phyloP scores from a whole-genome alignment of 805 yeast species.

The Clavispora vitiphila region DNA sequence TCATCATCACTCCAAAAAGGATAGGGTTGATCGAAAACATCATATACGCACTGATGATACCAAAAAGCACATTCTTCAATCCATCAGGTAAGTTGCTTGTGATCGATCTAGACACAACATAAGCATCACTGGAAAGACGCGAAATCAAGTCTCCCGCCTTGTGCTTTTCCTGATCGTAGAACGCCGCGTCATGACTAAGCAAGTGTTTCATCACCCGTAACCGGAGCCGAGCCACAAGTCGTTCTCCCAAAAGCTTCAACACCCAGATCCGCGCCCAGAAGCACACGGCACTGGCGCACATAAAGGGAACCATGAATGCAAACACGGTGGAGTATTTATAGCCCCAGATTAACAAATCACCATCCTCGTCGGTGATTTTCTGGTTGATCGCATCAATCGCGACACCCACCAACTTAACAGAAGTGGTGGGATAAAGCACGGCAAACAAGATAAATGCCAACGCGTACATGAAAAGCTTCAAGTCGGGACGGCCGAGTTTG shows the following conservation, averaged over 20 bases:
- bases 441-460: constrained; percentile 39
- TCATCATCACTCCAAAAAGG: constrained; percentile 39
- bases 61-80: constrained; percentile 38
- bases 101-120: constrained; percentile 40
- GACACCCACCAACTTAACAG: constrained; percentile 40
- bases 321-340: constrained; percentile 39
- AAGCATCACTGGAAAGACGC: constrained; percentile 41
- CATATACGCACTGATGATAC: constrained; percentile 39
- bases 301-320: constrained; percentile 39
- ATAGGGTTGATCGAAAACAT: constrained; percentile 41
- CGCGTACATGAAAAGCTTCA: constrained; percentile 33
- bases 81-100: constrained; percentile 43
- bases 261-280: constrained; percentile 46
- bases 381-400: constrained; percentile 39
- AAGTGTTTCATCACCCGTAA: constrained; percentile 38
- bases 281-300: constrained; percentile 38
- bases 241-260: constrained; percentile 34
- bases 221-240: constrained; percentile 40
- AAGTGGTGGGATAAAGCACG: constrained; percentile 39
- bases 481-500: constrained; percentile 35
- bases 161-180: constrained; percentile 40
- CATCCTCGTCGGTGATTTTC: constrained; percentile 31
- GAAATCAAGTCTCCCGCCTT: constrained; percentile 44
- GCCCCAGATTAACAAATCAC: constrained; percentile 40
- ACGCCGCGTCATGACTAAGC: constrained; percentile 37